These are phyloP conservation scores for Penicillium sp. DNA, from an alignment of 2,329 filamentous ascomycete species.

Conservation along the genomic window DNA sequence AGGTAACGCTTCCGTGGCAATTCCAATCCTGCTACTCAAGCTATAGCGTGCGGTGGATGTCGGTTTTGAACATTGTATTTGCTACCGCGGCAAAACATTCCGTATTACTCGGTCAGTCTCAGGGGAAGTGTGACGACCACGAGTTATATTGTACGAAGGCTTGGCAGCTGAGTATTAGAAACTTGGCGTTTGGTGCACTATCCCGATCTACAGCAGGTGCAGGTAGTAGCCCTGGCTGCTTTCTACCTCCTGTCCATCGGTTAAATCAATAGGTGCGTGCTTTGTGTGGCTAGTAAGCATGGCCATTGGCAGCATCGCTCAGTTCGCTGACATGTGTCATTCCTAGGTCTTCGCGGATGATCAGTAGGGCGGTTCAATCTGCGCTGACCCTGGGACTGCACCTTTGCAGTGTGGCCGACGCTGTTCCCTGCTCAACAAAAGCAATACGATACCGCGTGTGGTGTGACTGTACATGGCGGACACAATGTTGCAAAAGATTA, in stretches of 20 bases:
- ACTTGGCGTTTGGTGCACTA: background rate
- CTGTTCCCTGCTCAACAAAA: slow-evolving; percentile 39
- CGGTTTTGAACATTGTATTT: background rate
- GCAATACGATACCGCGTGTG: slow-evolving; percentile 49
- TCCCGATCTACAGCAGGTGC: slow-evolving; percentile 14
- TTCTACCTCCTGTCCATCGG: slow-evolving; percentile 13
- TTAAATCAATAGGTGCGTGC: background rate
- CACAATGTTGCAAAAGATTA: slow-evolving; percentile 44
- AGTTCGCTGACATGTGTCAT: background rate
- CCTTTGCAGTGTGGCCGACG: slow-evolving; percentile 42
- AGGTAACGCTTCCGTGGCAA: slow-evolving; percentile 40
- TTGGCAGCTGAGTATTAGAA: background rate
- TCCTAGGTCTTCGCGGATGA: background rate
- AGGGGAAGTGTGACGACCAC: background rate
- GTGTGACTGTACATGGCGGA: slow-evolving; percentile 48
- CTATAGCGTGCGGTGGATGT: background rate
- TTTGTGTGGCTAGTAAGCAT: background rate
- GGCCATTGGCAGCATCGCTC: background rate
- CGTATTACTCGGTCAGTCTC: background rate
- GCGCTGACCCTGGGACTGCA: slow-evolving; percentile 15
- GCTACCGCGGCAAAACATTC: background rate
- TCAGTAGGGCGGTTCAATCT: background rate
- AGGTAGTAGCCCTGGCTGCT: slow-evolving; percentile 11
- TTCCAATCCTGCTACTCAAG: slow-evolving; percentile 22
- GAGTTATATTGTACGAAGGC: background rate